Percentiles rank a stretch among this genome's conserved stretches.
Conservation (phyloP, 208 protist genomes). For the Jaenimonas drosophilae region DNA sequence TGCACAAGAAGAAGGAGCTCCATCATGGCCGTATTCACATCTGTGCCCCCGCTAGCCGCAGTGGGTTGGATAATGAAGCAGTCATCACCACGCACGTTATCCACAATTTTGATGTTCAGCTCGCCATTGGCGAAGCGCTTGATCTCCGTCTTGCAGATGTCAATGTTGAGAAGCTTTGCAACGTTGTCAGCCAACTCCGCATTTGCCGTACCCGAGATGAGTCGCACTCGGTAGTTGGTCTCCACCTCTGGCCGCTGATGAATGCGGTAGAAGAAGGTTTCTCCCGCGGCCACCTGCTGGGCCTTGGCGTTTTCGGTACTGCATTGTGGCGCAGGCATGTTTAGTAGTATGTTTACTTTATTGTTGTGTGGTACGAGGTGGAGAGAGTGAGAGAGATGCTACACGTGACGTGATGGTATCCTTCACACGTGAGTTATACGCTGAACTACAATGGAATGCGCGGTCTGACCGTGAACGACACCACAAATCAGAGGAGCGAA, state of each 20-base stretch:
- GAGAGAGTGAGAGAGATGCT: too few relatives aligned
- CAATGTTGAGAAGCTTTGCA: conserved; percentile 62
- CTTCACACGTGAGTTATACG: too few relatives aligned
- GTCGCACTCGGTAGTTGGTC: conserved; percentile 74
- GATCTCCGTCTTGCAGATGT: conserved; percentile 70
- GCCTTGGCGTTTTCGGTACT: conserved; percentile 16
- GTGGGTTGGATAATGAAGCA: conserved; percentile 95
- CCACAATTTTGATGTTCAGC: conserved; percentile 89
- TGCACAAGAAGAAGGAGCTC: conserved; percentile 86
- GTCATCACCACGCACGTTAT: conserved; percentile 93
- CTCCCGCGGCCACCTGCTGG: conserved; percentile 57
- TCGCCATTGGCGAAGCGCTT: conserved; percentile 89
- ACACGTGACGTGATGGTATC: too few relatives aligned
- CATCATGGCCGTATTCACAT: conserved; percentile 89
- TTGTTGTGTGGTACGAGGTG: too few relatives aligned
- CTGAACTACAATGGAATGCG: too few relatives aligned
- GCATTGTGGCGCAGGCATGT: too few relatives aligned
- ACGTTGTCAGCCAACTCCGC: conserved; percentile 73
- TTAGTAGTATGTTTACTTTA: too few relatives aligned
- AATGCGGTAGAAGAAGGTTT: conserved; percentile 80
- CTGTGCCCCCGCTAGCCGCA: conserved; percentile 33
- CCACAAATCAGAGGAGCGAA: too few relatives aligned
- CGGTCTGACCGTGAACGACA: too few relatives aligned
- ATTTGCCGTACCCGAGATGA: conserved; percentile 84
- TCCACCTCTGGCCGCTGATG: conserved; percentile 67